A percentile compares a stretch with the other conserved stretches of the same genome.
These are phyloP conservation scores for Fusarium compactum DNA, from an alignment of 2,329 filamentous ascomycete species.

Conservation along the genomic window DNA sequence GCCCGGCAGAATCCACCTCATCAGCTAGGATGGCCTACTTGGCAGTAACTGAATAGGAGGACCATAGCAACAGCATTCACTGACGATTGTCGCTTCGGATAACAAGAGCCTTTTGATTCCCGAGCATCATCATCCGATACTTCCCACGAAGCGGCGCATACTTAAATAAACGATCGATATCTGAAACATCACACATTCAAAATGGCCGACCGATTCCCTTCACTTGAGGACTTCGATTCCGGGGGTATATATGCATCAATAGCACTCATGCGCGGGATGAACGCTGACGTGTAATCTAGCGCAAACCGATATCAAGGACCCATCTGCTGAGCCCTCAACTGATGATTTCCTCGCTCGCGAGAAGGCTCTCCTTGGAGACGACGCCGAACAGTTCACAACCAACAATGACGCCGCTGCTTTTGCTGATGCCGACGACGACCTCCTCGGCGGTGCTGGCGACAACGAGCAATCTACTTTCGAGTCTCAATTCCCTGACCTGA, in stretches of 20 bases:
- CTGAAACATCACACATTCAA: constrained; percentile 36
- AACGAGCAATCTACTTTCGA: constrained; percentile 73
- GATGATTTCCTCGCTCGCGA: constrained; percentile 94
- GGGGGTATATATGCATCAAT: constrained; percentile 63
- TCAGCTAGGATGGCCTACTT: constrained; percentile 46
- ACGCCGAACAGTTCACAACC: constrained; percentile 89
- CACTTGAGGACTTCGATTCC: constrained; percentile 81
- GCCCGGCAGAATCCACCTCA: constrained; percentile 54
- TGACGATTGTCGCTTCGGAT: constrained; percentile 28
- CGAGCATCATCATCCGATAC: neutral
- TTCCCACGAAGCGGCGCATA: constrained; percentile 3
- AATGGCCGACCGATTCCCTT: constrained; percentile 85
- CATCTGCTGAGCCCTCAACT: constrained; percentile 69
- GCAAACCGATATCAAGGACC: constrained; percentile 73
- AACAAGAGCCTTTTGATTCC: constrained; percentile 12
- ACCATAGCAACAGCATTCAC: constrained; percentile 38
- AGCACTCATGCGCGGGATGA: constrained; percentile 16
- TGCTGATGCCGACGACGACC: constrained; percentile 74
- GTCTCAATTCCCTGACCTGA: constrained; percentile 89
- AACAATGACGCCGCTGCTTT: constrained; percentile 76
- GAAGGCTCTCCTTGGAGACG: constrained; percentile 89
- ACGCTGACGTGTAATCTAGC: constrained; percentile 60
- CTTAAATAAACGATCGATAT: constrained; percentile 1
- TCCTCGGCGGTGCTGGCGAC: constrained; percentile 77
- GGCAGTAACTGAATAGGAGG: constrained; percentile 48